Evolutionary conservation across 1,284 basidiomycete species (phyloP), one percentile per base, ranked within the genome.

Genomic region (Ceraceosorus guamensis): DNA sequence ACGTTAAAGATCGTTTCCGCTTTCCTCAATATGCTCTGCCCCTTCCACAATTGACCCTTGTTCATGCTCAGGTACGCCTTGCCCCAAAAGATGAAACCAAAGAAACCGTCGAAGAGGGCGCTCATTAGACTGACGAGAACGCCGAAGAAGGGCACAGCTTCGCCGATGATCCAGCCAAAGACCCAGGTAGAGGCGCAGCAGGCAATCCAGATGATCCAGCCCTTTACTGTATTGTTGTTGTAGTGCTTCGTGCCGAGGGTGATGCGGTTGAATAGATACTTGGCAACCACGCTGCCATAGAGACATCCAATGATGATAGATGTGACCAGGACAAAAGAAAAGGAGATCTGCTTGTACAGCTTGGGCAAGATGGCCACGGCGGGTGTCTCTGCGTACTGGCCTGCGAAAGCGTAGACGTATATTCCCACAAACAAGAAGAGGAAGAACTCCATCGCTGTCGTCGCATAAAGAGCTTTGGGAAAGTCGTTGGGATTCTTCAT

Each of bases 401-500:
- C 80, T 30, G 80, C 76, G 60, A 77, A 83, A 54, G 81, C 78
- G 69, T 86, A 86, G 46, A 84, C 82, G 33, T 86, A 78, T 2
- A 82, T 81, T 11, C 84, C 84, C 46, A 81, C 82, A 56, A 85
- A 72, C 3, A 81, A 81, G 77, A 85, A 87, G 6, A 84, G 78
- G 32, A 83, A 68, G 53, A 85, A 77, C 70, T 86, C 83, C 34
- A 81, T 78, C 14, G 80, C 78, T 51, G 80, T 81, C 5, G 80
- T 74, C 4, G 79, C 73, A 44, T 78, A 74, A 10, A 78, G 70
- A 2, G 77, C 76, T 60, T 85, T 85, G 30, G 83, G 83, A 77
- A 87, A 87, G 58, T 86, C 84, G 56, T 80, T 79, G 0, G 83
- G 83, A 31, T 82, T 77, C 64, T 79, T 78, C 82, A 84, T 83